Percentiles rank a stretch among this genome's conserved stretches.
These are phyloP conservation scores for Talaromyces rugulosus DNA, from an alignment of 2,329 filamentous ascomycete species.

Conservation along the genomic window DNA sequence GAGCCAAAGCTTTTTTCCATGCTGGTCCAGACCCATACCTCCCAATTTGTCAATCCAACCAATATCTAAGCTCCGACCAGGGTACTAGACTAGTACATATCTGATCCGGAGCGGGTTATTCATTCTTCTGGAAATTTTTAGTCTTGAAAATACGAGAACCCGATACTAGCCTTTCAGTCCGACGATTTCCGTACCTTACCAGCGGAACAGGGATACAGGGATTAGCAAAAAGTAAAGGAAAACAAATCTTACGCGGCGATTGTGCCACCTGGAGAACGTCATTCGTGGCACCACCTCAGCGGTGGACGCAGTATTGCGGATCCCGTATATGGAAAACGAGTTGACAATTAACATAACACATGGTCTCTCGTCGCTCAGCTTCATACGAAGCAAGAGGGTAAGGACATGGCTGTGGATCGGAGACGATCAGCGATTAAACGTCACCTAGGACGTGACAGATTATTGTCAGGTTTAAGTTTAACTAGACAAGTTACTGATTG, in stretches of 20 bases:
- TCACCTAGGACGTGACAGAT: not conserved
- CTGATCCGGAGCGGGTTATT: not conserved
- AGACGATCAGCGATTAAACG: not conserved
- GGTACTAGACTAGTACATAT: not conserved
- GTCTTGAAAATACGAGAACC: not conserved
- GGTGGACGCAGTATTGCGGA: not conserved
- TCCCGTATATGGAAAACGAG: not conserved
- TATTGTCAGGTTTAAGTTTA: not conserved
- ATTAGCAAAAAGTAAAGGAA: not conserved
- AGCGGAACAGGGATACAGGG: not conserved
- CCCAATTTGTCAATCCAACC: not conserved
- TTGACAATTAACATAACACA: not conserved
- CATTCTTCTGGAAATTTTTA: not conserved
- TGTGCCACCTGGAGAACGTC: not conserved
- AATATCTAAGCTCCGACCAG: not conserved
- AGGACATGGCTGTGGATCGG: not conserved
- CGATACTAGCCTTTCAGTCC: not conserved
- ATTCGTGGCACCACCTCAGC: not conserved
- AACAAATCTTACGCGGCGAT: not conserved
- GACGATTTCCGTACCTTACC: not conserved
- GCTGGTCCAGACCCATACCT: not conserved
- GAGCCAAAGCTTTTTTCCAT: not conserved
- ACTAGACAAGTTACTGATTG: not conserved
- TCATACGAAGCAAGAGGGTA: not conserved
- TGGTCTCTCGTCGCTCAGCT: not conserved